Conservation (phyloP, 139 green algal species). For the Chlorella vulgaris region DNA sequence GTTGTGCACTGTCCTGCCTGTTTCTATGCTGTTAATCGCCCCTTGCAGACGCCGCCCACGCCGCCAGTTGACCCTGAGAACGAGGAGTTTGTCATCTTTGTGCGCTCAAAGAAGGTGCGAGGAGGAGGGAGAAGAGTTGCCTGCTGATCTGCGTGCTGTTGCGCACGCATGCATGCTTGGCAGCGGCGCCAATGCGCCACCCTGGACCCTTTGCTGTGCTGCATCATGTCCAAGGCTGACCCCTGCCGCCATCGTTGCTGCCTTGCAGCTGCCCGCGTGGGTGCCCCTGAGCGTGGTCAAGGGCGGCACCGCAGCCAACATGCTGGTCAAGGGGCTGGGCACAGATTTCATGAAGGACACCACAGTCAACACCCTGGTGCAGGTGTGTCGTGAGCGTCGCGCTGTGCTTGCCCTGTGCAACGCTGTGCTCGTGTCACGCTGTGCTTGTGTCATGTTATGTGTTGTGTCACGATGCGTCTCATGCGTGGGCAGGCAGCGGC, state of each 20-base stretch:
- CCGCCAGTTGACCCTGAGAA: constrained; percentile 80
- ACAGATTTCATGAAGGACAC: constrained; percentile 36
- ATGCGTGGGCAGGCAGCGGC: no score
- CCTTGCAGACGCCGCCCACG: constrained; percentile 36
- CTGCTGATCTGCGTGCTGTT: not conserved
- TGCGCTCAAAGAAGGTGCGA: constrained; percentile 57
- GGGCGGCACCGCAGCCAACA: constrained; percentile 62
- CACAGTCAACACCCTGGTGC: constrained; percentile 21
- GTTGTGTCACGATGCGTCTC: no score
- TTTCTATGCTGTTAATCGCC: not conserved
- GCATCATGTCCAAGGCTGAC: no score
- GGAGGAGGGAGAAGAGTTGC: no score
- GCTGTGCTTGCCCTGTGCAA: not conserved
- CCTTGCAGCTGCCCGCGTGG: constrained; percentile 50
- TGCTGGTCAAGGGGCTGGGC: constrained; percentile 66
- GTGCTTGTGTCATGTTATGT: no score
- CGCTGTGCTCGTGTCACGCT: no score
- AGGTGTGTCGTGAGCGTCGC: not conserved
- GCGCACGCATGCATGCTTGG: not conserved
- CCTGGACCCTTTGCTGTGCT: not conserved
- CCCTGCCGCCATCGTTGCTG: no score
- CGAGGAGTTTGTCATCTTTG: constrained; percentile 80
- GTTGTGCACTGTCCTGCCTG: no score
- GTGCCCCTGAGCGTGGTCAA: constrained; percentile 72
- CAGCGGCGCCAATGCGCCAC: not conserved